These are phyloP conservation scores for Sporothrix humicola DNA, from an alignment of 2,329 filamentous ascomycete genomes.

Conservation along the genomic window DNA sequence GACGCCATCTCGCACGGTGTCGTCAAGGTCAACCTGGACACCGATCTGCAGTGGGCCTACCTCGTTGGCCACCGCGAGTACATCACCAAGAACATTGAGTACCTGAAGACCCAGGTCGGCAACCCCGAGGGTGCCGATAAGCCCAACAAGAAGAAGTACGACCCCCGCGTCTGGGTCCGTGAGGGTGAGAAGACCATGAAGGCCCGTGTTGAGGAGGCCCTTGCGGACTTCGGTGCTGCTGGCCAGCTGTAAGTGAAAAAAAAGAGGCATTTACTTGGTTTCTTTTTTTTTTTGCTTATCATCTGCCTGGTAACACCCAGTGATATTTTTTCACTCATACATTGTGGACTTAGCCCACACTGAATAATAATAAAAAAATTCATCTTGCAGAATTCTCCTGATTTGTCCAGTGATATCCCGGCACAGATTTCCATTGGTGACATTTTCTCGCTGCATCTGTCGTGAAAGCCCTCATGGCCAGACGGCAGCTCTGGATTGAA, in stretches of 20 bases:
- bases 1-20: conserved; percentile 92
- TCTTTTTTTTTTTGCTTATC: neutral
- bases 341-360: conserved; percentile 16
- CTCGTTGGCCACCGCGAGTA: conserved; percentile 91
- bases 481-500: conserved; percentile 5
- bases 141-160: conserved; percentile 98
- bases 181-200: conserved; percentile 98
- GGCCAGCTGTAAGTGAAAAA: conserved; percentile 69
- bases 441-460: neutral
- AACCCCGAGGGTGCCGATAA: conserved; percentile 94
- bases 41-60: conserved; percentile 96
- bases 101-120: conserved; percentile 82
- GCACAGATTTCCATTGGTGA: neutral
- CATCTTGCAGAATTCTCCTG: conserved; percentile 44
- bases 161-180: conserved; percentile 77
- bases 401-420: conserved; percentile 22
- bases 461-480: conserved; percentile 19
- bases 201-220: conserved; percentile 76
- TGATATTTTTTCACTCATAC: conserved; percentile 23
- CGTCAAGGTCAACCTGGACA: conserved; percentile 99
- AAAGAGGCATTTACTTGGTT: conserved; percentile 27
- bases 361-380: conserved; percentile 26
- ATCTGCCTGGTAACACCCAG: neutral
- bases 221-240: conserved; percentile 90
- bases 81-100: conserved; percentile 92